Conservation (phyloP, 148 eudicot species). For the Pharnaceum exiguum region DNA sequence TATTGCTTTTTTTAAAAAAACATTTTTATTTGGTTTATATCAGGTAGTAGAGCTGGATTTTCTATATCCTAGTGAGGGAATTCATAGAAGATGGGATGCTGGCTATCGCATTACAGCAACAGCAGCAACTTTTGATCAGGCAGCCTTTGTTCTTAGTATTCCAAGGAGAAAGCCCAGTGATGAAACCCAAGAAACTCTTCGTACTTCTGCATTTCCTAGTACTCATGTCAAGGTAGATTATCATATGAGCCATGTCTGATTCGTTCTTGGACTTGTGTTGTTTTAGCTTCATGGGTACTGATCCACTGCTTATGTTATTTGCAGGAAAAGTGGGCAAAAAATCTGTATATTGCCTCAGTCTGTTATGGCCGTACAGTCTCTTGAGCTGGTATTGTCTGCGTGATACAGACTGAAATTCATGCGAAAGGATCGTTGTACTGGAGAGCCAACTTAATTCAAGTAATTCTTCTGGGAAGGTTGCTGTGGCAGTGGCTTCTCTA, state of each 20-base stretch:
- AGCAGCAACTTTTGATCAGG: constrained; percentile 82
- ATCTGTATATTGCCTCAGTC: constrained; percentile 62
- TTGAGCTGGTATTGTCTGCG: constrained; percentile 27
- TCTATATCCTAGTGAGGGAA: constrained; percentile 96
- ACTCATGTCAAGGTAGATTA: constrained; percentile 77
- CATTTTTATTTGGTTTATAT: background rate
- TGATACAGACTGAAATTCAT: background rate
- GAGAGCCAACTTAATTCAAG: constrained; percentile 4
- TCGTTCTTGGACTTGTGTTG: background rate
- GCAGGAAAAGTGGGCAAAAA: constrained; percentile 84
- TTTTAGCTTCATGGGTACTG: background rate
- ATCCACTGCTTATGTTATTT: constrained; percentile 3
- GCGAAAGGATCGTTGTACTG: constrained; percentile 1
- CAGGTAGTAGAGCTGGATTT: constrained; percentile 97
- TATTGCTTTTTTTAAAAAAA: background rate
- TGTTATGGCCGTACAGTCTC: constrained; percentile 79
- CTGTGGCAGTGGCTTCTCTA: constrained; percentile 9
- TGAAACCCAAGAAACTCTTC: constrained; percentile 96
- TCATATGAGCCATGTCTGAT: background rate
- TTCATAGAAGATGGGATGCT: constrained; percentile 85
- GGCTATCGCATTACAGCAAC: constrained; percentile 91
- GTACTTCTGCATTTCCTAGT: constrained; percentile 92
- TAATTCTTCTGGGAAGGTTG: constrained; percentile 4
- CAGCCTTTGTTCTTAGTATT: constrained; percentile 77
- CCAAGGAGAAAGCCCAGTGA: constrained; percentile 74